Evolutionary conservation across 2,329 filamentous ascomycete genomes (phyloP), one percentile per base, ranked within the genome.

Genomic region (Trichoderma sp.): DNA sequence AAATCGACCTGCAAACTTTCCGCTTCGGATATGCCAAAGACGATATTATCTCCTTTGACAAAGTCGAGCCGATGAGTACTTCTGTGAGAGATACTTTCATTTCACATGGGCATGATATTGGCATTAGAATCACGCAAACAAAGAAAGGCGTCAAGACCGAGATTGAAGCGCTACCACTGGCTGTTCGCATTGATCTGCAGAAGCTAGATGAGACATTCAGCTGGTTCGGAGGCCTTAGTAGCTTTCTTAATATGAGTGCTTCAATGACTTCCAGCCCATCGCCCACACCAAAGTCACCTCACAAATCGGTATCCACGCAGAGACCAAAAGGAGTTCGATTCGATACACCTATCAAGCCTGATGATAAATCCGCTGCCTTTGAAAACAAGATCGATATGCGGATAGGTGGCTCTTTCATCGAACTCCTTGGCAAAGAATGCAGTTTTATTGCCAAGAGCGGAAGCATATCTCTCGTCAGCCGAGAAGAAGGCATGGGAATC

Each of bases 221-320:
- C 68, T 93, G 92, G 85, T 94, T 97, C 79, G 96, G 96, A 43
- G 96, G 96, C 0, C 83, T 99, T 55, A 97, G 94, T 78, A 93
- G 94, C 72, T 91, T 99, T 64, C 83, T 99, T 55, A 96, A 96
- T 74, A 87, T 97, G 77, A 92, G 94, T 71, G 92, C 88, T 70
- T 97, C 95, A 0, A 91, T 97, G 72, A 88, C 91, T 13, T 94
- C 92, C 0, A 91, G 88, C 70, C 86, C 88, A n/a, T 88, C 89
- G 1, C 81, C 83, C 16, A 78, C 78, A 3, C 78, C 77, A 1
- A 78, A 81, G 40, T 29, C 24, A 4, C 35, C 63, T 4, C 79
- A 80, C 55, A 77, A 81, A 8, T 76, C 80, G 4, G 74, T 80
- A 58, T 82, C 80, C 62, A 68, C 79, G 2, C 77, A 76, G 40